phyloP scores from a whole-genome alignment of 768 basidiomycete genomes.

The Termitomyces sp. region DNA sequence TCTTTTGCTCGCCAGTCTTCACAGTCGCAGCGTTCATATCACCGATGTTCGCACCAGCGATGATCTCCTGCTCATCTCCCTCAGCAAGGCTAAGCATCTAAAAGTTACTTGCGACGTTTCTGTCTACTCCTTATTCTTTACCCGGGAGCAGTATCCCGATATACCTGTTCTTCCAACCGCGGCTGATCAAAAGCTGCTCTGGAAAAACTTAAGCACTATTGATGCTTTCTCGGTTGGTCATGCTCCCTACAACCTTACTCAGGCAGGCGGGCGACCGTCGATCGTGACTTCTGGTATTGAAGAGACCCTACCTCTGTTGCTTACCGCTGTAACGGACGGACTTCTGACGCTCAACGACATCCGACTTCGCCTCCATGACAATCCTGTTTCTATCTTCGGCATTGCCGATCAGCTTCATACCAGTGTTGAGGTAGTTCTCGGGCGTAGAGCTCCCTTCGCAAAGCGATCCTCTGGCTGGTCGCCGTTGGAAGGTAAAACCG shows the following conservation, averaged over 20 bases:
- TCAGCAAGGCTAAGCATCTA: constrained; percentile 91
- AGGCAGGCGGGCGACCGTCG: constrained; percentile 52
- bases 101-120: constrained; percentile 97
- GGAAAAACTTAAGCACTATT: constrained; percentile 78
- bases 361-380: constrained; percentile 79
- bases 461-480: constrained; percentile 66
- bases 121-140: constrained; percentile 88
- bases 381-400: constrained; percentile 88
- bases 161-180: constrained; percentile 61
- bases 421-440: constrained; percentile 89
- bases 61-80: constrained; percentile 83
- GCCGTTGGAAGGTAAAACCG: constrained; percentile 58
- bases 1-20: constrained; percentile 88
- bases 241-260: constrained; percentile 73
- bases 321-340: constrained; percentile 79
- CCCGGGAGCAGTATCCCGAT: constrained; percentile 64
- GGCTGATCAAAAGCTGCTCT: constrained; percentile 78
- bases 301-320: constrained; percentile 82
- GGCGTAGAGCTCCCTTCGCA: constrained; percentile 59
- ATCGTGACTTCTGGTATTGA: constrained; percentile 77
- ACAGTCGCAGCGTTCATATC: constrained; percentile 84
- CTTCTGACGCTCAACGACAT: constrained; percentile 82
- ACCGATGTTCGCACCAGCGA: constrained; percentile 84
- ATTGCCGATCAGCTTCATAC: constrained; percentile 84
- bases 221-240: constrained; percentile 89